These are phyloP conservation scores for Auriculariales sp. DNA, from an alignment of 768 basidiomycete species.

Conservation along the genomic window DNA sequence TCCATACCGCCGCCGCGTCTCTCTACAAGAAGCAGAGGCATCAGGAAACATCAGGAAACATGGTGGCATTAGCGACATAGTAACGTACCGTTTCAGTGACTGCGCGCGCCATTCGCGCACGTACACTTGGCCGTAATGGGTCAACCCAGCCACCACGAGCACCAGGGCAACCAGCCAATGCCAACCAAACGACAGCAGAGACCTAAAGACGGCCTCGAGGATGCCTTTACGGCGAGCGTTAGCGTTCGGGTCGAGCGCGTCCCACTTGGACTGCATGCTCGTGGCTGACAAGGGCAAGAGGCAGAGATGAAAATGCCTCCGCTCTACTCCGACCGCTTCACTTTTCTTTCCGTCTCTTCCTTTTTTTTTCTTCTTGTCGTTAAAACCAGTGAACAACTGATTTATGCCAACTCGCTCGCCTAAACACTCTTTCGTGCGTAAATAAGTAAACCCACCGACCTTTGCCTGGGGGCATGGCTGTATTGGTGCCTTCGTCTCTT, in stretches of 20 bases:
- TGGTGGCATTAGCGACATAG: background rate
- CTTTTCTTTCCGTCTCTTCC: no score
- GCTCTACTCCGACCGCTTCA: no score
- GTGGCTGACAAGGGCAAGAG: no score
- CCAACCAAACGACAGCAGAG: background rate
- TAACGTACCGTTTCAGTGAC: conserved; percentile 3
- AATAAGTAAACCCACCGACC: background rate
- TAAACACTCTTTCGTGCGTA: no score
- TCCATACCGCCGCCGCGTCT: conserved; percentile 49
- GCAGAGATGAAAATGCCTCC: no score
- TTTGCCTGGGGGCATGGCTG: background rate
- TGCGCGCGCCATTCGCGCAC: conserved; percentile 5
- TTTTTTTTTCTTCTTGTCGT: background rate
- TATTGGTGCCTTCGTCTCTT: conserved; percentile 1
- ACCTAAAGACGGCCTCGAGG: no score
- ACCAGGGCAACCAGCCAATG: background rate
- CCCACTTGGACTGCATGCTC: no score
- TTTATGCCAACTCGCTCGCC: no score
- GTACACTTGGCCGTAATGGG: background rate
- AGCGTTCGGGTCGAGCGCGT: no score
- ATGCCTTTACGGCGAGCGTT: no score
- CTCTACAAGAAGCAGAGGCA: conserved; percentile 2
- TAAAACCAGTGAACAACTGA: no score
- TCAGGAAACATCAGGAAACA: background rate
- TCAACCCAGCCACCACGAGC: background rate